A percentile compares a stretch with the other conserved stretches of the same genome.
Evolutionary conservation across 2,329 filamentous ascomycete genomes (phyloP).

Genomic region (Curvularia spicifera): DNA sequence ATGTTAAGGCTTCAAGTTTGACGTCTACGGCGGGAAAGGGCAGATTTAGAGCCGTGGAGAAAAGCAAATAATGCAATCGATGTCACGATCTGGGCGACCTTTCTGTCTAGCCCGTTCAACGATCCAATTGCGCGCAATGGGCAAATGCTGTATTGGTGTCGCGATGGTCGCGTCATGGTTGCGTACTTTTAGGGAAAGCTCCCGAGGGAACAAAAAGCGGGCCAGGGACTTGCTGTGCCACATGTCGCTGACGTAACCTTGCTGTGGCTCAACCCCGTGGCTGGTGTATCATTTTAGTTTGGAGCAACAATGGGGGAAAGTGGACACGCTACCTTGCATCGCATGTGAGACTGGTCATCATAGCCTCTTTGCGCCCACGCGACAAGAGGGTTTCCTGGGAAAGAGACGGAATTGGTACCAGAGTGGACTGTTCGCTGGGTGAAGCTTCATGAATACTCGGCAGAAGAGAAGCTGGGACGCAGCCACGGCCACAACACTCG

Average conservation of each 20-base stretch:
- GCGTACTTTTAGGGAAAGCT: conserved; percentile 30
- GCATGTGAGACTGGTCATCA: conserved; percentile 11
- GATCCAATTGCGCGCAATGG: conserved; percentile 17
- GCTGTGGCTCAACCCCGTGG: conserved; percentile 15
- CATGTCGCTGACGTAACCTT: conserved; percentile 26
- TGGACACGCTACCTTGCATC: conserved; percentile 38
- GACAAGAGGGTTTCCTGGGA: background rate
- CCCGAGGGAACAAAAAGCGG: conserved; percentile 6
- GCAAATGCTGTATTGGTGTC: conserved; percentile 24
- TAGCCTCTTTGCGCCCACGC: conserved; percentile 28
- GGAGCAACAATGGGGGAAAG: conserved; percentile 32
- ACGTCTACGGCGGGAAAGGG: conserved; percentile 5
- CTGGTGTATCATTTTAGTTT: conserved; percentile 18
- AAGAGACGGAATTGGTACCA: conserved; percentile 19
- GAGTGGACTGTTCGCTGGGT: background rate
- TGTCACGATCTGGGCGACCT: conserved; percentile 10
- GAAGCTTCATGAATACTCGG: conserved; percentile 28
- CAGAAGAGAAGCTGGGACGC: conserved; percentile 30
- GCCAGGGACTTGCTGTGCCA: background rate
- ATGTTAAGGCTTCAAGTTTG: conserved; percentile 1
- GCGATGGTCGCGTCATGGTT: conserved; percentile 43
- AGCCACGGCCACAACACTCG: conserved; percentile 26
- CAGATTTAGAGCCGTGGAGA: conserved; percentile 9
- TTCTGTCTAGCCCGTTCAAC: background rate
- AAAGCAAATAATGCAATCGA: conserved; percentile 8